Evolutionary conservation across 164 flowering plant species (phyloP), one percentile per base, ranked within the genome.

Genomic region (Chimonanthus praecox): DNA sequence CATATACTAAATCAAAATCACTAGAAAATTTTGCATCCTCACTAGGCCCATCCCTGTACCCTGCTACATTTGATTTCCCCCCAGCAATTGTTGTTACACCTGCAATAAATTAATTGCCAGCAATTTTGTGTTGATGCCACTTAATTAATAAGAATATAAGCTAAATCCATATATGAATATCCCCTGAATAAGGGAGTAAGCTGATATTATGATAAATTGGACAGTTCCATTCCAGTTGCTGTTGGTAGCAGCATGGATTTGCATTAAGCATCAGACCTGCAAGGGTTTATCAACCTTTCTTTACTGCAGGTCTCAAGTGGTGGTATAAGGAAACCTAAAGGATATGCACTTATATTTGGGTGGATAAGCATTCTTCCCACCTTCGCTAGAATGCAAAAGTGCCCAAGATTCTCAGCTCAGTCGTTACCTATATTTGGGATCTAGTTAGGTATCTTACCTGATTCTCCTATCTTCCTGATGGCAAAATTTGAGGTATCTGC

Each of bases 21-120:
- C 70, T 82, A 10, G 98, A 96, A 79, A 96, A 96, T 82, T 90
- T 86, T 18, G 99, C 97, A 85, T 94, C 92, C 76, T 96, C 99
- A 81, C 99, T 89, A 10, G 99, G 97, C 48, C 99, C 99, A 84
- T 94, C 99, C 69, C 94, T 87, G 75, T 86, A 94, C 46, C 99
- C 99, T 58, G 95, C 88, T 50, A 87, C 84, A 83, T 86, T 96
- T 76, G 99, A 92, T 78, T 92, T 96, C 58, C 99, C 99, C 64
- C 99, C 99, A 67, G 99, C 99, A 76, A 96, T 94, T 46, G 99
- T 94, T 58, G 97, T 94, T 73, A 92, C 99, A 78, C 99, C 99
- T 76, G 64, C 64, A 54, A 51, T 13, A 64, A 45, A 71, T 21
- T 64, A 44, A 21, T 72, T 91, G 83, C 80, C 86, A 73, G 67